phyloP scores from a whole-genome alignment of 2,329 filamentous ascomycete genomes.

The Akanthomyces uredinophilus region DNA sequence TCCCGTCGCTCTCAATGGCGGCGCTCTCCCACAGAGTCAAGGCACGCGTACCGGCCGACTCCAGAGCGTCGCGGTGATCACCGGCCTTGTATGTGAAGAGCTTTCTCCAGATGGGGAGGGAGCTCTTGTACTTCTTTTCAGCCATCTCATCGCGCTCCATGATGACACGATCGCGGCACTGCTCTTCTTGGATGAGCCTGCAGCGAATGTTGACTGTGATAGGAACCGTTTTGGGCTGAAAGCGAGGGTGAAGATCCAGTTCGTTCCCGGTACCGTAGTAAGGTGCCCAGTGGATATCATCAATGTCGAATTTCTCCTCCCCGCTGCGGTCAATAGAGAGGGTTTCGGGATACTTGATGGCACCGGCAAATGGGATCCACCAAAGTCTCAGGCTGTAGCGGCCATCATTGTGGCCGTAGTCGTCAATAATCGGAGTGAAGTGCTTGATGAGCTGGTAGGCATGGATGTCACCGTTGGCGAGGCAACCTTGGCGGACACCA shows the following conservation, averaged over 20 bases:
- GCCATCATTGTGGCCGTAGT: neutral
- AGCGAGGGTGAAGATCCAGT: neutral
- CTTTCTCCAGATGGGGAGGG: neutral
- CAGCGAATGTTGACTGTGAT: neutral
- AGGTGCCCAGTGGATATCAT: neutral
- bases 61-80: neutral
- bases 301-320: neutral
- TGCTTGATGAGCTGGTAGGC: neutral
- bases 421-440: no score
- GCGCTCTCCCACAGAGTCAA: slow-evolving; percentile 15
- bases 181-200: neutral
- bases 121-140: neutral
- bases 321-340: neutral
- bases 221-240: neutral
- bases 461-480: neutral
- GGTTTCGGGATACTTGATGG: neutral
- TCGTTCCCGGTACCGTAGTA: neutral
- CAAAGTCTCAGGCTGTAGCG: neutral
- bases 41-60: no score
- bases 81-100: neutral
- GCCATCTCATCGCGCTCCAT: neutral
- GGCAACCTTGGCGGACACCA: neutral
- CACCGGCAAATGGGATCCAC: neutral
- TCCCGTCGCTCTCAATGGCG: neutral
- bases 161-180: slow-evolving; percentile 17